Percentiles rank a stretch among this genome's conserved stretches.
phyloP scores from a whole-genome alignment of 2,329 filamentous ascomycete genomes.

The Cladosporium austrohemisphaericum region DNA sequence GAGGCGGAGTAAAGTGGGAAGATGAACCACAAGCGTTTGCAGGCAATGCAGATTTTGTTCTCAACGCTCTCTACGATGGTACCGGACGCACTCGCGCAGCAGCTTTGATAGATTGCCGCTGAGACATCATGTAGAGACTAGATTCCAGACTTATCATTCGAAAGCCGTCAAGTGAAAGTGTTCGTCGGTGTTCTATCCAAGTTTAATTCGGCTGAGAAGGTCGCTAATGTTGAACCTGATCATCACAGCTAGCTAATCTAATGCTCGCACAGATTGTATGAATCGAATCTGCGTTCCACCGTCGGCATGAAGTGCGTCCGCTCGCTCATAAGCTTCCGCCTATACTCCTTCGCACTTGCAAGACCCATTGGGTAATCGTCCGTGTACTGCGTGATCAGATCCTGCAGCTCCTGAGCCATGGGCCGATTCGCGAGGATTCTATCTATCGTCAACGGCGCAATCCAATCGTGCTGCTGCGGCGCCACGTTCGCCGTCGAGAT shows the following conservation, averaged over 20 bases:
- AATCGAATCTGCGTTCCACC: constrained; percentile 14
- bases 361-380: constrained; percentile 28
- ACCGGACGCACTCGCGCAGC: too few relatives aligned
- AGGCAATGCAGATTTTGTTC: too few relatives aligned
- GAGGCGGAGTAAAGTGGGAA: neutral
- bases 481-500: constrained; percentile 52
- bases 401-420: constrained; percentile 28
- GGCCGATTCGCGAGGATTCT: constrained; percentile 19
- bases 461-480: constrained; percentile 50
- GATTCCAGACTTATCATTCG: too few relatives aligned
- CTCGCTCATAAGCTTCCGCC: constrained; percentile 32
- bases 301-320: constrained; percentile 21
- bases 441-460: constrained; percentile 20
- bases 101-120: too few relatives aligned
- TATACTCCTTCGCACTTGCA: constrained; percentile 27
- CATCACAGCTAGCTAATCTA: constrained; percentile 19
- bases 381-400: constrained; percentile 25
- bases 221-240: too few relatives aligned
- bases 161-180: too few relatives aligned
- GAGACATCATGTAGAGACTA: too few relatives aligned
- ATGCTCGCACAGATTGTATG: constrained; percentile 32
- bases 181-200: too few relatives aligned
- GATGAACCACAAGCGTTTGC: too few relatives aligned
- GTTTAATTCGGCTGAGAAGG: too few relatives aligned
- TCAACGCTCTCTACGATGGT: too few relatives aligned